These are phyloP conservation scores for Nicotiana obtusifolia DNA, from an alignment of 257 asterid genomes.

Conservation along the genomic window DNA sequence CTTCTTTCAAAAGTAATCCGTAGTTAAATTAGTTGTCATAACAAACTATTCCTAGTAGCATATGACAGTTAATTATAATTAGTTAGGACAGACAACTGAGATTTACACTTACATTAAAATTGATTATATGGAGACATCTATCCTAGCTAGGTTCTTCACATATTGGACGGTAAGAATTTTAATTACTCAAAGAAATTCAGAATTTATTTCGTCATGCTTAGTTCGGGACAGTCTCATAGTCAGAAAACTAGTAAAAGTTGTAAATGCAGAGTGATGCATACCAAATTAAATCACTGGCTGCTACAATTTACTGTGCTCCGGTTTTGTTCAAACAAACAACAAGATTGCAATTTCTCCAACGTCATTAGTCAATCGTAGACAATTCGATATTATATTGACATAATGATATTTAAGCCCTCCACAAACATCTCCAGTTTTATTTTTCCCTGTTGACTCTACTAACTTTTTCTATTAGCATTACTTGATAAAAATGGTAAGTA, in stretches of 20 bases:
- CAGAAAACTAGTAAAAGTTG: background rate
- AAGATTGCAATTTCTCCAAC: constrained; percentile 10
- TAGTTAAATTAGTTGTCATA: no score
- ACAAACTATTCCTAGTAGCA: background rate
- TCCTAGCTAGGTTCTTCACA: constrained; percentile 13
- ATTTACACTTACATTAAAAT: background rate
- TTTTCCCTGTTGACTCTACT: no score
- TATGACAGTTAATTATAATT: background rate
- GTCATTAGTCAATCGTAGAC: background rate
- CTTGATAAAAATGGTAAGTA: no score
- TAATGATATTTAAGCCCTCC: background rate
- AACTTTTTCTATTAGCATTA: no score
- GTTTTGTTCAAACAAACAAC: constrained; percentile 11
- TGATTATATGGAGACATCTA: constrained; percentile 6
- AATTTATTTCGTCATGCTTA: background rate
- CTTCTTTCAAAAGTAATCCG: no score
- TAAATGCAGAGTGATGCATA: constrained; percentile 15
- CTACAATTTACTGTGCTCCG: constrained; percentile 11
- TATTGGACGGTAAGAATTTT: constrained; percentile 5
- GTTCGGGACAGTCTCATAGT: background rate
- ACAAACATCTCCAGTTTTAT: background rate
- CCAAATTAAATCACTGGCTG: constrained; percentile 15
- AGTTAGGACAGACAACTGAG: no score
- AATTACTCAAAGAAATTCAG: background rate
- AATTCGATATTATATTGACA: constrained; percentile 6